These are phyloP conservation scores for Geotrichum carabidarum DNA, from an alignment of 1,139 yeast species.

Conservation along the genomic window DNA sequence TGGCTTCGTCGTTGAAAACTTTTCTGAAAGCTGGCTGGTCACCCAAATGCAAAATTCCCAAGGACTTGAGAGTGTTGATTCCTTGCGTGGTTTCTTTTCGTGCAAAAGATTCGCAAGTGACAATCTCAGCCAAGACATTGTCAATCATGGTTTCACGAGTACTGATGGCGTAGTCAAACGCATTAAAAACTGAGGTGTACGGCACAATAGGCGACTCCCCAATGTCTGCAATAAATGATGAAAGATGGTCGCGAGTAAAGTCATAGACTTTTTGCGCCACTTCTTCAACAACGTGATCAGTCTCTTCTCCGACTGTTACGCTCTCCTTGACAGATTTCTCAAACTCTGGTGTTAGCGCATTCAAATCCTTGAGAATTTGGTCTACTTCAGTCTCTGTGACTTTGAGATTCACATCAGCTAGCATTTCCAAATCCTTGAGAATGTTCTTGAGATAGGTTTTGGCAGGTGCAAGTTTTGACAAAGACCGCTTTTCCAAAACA, in stretches of 20 bases:
- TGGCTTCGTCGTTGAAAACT: conserved; percentile 67
- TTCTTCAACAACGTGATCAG: conserved; percentile 59
- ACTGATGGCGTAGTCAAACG: conserved; percentile 63
- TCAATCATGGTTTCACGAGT: conserved; percentile 67
- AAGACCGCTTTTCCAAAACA: conserved; percentile 79
- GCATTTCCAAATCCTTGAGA: conserved; percentile 55
- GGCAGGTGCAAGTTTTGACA: conserved; percentile 88
- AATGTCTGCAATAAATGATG: conserved; percentile 49
- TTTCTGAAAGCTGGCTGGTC: conserved; percentile 52
- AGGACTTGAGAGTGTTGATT: conserved; percentile 57
- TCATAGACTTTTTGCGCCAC: conserved; percentile 58
- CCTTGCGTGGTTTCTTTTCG: conserved; percentile 52
- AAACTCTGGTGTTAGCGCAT: conserved; percentile 51
- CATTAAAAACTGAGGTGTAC: conserved; percentile 59
- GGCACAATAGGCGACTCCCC: conserved; percentile 55
- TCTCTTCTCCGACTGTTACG: conserved; percentile 51
- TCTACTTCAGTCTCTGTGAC: conserved; percentile 45
- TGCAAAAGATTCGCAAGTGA: conserved; percentile 62
- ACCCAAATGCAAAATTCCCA: conserved; percentile 49
- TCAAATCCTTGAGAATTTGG: conserved; percentile 44
- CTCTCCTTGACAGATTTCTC: conserved; percentile 52
- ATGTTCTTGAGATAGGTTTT: conserved; percentile 73
- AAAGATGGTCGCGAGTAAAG: conserved; percentile 52
- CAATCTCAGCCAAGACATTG: conserved; percentile 59
- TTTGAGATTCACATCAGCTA: conserved; percentile 58